Percentiles rank a stretch among this genome's conserved stretches.
Evolutionary conservation across 2,329 filamentous ascomycete species (phyloP).

Genomic region (Domatiomyces catenatus): DNA sequence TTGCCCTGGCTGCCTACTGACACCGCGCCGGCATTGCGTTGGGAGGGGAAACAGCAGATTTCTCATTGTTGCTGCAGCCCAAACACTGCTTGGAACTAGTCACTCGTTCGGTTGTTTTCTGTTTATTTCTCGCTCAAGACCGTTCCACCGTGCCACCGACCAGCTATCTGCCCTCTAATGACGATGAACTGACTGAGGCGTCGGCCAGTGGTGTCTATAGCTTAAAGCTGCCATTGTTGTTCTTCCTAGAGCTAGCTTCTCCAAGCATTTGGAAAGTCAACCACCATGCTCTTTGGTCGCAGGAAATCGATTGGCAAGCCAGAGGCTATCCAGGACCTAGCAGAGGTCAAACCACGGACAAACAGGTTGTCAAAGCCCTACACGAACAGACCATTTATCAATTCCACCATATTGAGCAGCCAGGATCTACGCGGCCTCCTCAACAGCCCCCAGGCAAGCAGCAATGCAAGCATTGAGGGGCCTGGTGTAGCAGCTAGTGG

Average conservation of each 20-base stretch:
- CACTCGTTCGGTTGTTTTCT: not conserved
- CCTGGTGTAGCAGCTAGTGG: not conserved
- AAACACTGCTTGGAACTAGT: not conserved
- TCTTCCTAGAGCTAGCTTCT: not conserved
- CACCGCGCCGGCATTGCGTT: not conserved
- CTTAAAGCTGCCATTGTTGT: not conserved
- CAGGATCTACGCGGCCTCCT: slow-evolving; percentile 2
- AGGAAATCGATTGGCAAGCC: slow-evolving; percentile 6
- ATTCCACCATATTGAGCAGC: slow-evolving; percentile 6
- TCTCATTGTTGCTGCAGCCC: too few species aligned
- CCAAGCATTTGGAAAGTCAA: too few species aligned
- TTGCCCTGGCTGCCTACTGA: not conserved
- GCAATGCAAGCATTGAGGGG: slow-evolving; percentile 6
- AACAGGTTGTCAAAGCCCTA: slow-evolving; percentile 16
- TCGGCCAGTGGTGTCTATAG: not conserved
- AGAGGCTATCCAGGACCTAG: slow-evolving; percentile 3
- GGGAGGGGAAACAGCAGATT: too few species aligned
- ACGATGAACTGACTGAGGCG: not conserved
- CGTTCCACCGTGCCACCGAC: not conserved
- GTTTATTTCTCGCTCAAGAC: not conserved
- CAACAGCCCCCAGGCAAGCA: not conserved
- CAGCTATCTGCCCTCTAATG: not conserved
- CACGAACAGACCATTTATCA: slow-evolving; percentile 9
- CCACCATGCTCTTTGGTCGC: slow-evolving; percentile 9
- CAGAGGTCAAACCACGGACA: slow-evolving; percentile 10